phyloP scores from a whole-genome alignment of 768 basidiomycete species.

The Mycena amicta region DNA sequence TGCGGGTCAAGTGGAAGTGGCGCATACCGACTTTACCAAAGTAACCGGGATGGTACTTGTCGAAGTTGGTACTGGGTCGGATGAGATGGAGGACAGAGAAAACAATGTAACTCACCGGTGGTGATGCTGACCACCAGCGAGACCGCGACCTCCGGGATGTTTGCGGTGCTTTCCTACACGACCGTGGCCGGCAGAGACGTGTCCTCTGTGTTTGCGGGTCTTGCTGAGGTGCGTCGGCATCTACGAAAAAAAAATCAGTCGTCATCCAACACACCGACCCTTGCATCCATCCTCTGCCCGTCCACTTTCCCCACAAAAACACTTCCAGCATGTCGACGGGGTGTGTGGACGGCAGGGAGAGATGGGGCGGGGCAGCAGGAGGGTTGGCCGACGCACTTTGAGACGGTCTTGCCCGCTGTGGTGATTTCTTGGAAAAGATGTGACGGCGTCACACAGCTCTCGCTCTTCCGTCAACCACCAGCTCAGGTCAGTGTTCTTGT shows the following conservation, averaged over 20 bases:
- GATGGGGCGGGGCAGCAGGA: too few relatives aligned
- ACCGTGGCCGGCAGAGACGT: constrained; percentile 99
- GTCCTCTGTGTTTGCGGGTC: constrained; percentile 98
- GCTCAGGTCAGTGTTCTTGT: not conserved
- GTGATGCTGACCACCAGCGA: constrained; percentile 99
- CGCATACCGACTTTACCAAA: constrained; percentile 99
- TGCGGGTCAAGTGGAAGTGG: constrained; percentile 93
- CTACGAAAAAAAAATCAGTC: constrained; percentile 27
- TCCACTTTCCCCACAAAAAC: not conserved
- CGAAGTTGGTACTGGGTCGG: constrained; percentile 81
- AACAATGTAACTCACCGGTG: constrained; percentile 72
- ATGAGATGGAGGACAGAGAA: not conserved
- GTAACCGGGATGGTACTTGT: constrained; percentile 99
- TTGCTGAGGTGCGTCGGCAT: constrained; percentile 98
- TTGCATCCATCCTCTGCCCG: not conserved
- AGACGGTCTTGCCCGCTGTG: too few relatives aligned
- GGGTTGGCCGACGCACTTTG: too few relatives aligned
- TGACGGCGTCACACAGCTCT: too few relatives aligned
- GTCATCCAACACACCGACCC: not conserved
- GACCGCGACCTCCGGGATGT: constrained; percentile 99
- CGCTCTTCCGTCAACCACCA: not conserved
- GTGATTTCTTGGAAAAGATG: too few relatives aligned
- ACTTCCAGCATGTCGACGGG: too few relatives aligned
- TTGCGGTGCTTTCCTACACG: constrained; percentile 99
- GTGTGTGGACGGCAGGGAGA: too few relatives aligned